These are phyloP conservation scores for Adiantum capillusveneris DNA, from an alignment of 75 land plant species.

Conservation along the genomic window DNA sequence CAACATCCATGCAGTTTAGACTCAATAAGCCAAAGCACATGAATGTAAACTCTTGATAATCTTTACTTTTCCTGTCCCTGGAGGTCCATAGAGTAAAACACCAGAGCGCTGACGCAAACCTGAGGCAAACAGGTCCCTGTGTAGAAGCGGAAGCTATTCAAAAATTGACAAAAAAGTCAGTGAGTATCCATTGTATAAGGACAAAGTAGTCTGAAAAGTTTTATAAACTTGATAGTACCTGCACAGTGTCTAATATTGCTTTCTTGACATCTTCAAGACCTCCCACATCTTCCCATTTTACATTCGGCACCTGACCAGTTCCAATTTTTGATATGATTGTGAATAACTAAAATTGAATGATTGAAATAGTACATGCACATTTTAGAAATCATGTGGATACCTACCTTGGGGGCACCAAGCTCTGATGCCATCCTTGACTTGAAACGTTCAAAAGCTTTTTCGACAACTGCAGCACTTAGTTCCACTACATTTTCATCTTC, in stretches of 20 bases:
- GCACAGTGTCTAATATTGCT: slow-evolving; percentile 85
- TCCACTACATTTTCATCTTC: not conserved
- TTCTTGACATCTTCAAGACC: slow-evolving; percentile 95
- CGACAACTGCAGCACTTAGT: slow-evolving; percentile 39
- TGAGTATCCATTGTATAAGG: no score
- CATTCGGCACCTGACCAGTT: slow-evolving; percentile 84
- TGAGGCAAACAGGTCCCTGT: slow-evolving; percentile 85
- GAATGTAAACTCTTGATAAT: no score
- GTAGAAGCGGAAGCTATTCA: slow-evolving; percentile 71
- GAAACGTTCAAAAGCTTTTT: slow-evolving; percentile 56
- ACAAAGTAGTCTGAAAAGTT: no score
- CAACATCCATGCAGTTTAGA: no score
- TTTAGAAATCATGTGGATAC: not conserved
- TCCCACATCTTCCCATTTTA: slow-evolving; percentile 99
- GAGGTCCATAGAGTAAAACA: slow-evolving; percentile 95
- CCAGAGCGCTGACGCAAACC: slow-evolving; percentile 91
- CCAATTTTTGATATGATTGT: no score
- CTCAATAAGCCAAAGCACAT: no score
- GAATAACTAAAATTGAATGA: no score
- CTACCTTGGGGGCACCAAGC: slow-evolving; percentile 89
- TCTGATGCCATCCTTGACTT: slow-evolving; percentile 82
- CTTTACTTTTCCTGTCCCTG: slow-evolving; percentile 91
- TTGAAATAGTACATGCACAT: no score
- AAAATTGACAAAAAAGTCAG: no score
- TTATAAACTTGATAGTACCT: slow-evolving; percentile 47